These are phyloP conservation scores for Lojkania enalia DNA, from an alignment of 2,329 filamentous ascomycete genomes.

Conservation along the genomic window DNA sequence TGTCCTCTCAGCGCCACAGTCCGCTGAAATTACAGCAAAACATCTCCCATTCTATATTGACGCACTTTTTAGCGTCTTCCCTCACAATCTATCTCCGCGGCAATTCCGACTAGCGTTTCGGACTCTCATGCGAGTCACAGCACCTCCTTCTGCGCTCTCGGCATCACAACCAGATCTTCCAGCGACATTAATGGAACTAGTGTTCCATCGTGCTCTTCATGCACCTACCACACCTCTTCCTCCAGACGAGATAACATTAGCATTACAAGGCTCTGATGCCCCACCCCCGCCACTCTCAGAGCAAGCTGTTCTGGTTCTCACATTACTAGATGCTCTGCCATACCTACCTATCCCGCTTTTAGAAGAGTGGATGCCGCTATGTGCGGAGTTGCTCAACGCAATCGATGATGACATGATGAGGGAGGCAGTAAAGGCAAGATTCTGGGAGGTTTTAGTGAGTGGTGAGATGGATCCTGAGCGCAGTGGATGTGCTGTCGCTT, in stretches of 20 bases:
- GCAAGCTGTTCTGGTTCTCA: constrained; percentile 74
- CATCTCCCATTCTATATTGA: constrained; percentile 84
- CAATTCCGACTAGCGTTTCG: constrained; percentile 90
- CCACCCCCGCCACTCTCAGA: constrained; percentile 63
- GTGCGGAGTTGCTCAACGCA: constrained; percentile 67
- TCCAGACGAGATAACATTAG: constrained; percentile 44
- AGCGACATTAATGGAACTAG: constrained; percentile 77
- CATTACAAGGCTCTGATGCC: constrained; percentile 39
- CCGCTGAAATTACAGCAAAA: constrained; percentile 68
- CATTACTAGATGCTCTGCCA: constrained; percentile 77
- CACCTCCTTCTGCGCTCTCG: constrained; percentile 76
- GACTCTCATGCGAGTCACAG: constrained; percentile 78
- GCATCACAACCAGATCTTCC: constrained; percentile 75
- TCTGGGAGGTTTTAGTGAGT: constrained; percentile 77
- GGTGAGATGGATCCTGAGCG: constrained; percentile 90
- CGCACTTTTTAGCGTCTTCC: constrained; percentile 78
- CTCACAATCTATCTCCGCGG: constrained; percentile 73
- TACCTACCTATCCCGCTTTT: constrained; percentile 70
- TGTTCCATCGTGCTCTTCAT: constrained; percentile 65
- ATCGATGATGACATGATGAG: constrained; percentile 66
- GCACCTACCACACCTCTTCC: constrained; percentile 53
- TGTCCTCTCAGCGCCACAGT: constrained; percentile 78
- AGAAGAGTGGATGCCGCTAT: constrained; percentile 78
- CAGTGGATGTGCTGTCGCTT: constrained; percentile 75
- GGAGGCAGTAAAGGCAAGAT: constrained; percentile 67